Evolutionary conservation across 352 stramenopile genomes (phyloP).

Genomic region (Pythium inflatum): DNA sequence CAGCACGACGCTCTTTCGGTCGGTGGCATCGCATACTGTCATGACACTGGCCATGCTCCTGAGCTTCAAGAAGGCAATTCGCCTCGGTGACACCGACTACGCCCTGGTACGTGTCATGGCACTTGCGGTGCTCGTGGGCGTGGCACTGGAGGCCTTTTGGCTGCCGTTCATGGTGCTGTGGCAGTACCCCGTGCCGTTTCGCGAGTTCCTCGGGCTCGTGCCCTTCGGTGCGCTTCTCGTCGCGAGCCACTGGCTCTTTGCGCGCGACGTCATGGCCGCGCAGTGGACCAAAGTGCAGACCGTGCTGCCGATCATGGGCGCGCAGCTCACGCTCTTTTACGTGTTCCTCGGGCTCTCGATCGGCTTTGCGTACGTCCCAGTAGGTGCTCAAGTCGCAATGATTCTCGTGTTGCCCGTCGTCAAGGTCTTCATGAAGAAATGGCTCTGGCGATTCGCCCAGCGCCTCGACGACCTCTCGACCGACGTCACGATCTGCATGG

Average conservation of each 20-base stretch:
- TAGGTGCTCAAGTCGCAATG: constrained; percentile 33
- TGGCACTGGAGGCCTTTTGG: constrained; percentile 19
- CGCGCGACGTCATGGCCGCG: background rate
- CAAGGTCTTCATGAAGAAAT: constrained; percentile 32
- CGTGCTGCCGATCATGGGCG: constrained; percentile 6
- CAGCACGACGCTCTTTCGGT: constrained; percentile 9
- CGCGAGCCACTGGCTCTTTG: background rate
- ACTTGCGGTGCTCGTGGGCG: background rate
- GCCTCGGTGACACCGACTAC: constrained; percentile 11
- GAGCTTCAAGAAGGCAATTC: constrained; percentile 12
- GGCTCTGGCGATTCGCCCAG: constrained; percentile 37
- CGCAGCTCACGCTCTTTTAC: constrained; percentile 26
- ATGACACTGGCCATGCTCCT: constrained; percentile 21
- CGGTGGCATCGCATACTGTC: constrained; percentile 10
- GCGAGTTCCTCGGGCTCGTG: constrained; percentile 16
- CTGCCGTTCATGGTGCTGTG: constrained; percentile 23
- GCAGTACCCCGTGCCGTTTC: constrained; percentile 30
- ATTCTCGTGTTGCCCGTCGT: constrained; percentile 36
- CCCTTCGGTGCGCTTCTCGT: constrained; percentile 7
- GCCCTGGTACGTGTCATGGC: too few relatives aligned
- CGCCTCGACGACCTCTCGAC: constrained; percentile 47
- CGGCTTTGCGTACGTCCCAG: constrained; percentile 32
- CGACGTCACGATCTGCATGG: constrained; percentile 49
- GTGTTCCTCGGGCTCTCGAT: constrained; percentile 34
- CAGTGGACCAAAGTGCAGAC: background rate